phyloP scores from a whole-genome alignment of 2,329 filamentous ascomycete species.

The Xylaria sp. region DNA sequence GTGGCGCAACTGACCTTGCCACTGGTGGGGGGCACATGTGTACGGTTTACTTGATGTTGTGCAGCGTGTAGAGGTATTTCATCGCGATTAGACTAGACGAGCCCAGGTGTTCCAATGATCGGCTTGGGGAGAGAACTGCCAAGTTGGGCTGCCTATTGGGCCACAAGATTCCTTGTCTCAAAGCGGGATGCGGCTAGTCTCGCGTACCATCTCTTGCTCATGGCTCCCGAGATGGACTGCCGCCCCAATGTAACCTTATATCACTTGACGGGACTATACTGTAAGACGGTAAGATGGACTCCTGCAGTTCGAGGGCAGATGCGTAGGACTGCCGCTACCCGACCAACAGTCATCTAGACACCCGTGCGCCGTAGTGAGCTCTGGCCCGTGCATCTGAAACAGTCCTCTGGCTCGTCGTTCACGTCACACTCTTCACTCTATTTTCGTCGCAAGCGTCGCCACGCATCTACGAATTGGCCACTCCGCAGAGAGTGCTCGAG shows the following conservation, averaged over 20 bases:
- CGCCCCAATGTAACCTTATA: constrained; percentile 32
- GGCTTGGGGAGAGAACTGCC: constrained; percentile 14
- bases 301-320: constrained; percentile 24
- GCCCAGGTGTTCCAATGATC: background rate
- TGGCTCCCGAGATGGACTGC: constrained; percentile 27
- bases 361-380: constrained; percentile 8
- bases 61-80: background rate
- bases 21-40: background rate
- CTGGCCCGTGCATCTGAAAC: constrained; percentile 27
- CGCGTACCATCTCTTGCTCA: constrained; percentile 29
- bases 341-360: constrained; percentile 16
- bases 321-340: constrained; percentile 27
- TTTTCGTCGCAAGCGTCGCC: constrained; percentile 17
- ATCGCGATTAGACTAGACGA: constrained; percentile 2
- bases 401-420: constrained; percentile 14
- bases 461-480: constrained; percentile 1
- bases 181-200: constrained; percentile 19
- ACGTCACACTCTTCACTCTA: constrained; percentile 17
- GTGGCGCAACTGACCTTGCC: background rate
- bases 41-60: background rate
- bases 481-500: background rate
- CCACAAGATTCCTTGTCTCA: constrained; percentile 8
- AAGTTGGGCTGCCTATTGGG: constrained; percentile 2
- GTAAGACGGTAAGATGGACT: constrained; percentile 22
- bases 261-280: constrained; percentile 28